Evolutionary conservation across 2,329 filamentous ascomycete genomes (phyloP), one percentile per base, ranked within the genome.

Genomic region (Phaeosphaeriaceae sp.): DNA sequence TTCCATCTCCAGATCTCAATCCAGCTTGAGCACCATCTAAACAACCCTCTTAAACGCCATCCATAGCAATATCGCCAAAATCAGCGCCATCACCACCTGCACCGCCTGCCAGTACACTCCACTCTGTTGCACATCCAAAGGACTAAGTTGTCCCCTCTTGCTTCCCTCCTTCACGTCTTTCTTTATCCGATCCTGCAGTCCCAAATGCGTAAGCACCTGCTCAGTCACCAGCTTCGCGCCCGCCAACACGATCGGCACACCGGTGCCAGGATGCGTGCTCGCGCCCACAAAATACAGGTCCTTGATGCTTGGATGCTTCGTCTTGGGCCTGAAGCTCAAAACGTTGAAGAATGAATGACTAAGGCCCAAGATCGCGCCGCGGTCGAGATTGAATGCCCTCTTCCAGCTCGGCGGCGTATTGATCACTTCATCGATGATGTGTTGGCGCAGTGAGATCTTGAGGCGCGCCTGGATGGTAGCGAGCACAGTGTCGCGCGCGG

Each of bases 291-390:
- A 92, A 70, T 91, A 91, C 22, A 88, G 74, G 2, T 80, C 79
- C 13, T 78, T 63, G 19, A 88, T 78, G 5, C 79, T 81, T 4
- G 77, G 66, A 31, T 88, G 80, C 62, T 80, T 79, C 0, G 87
- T 90, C 42, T 81, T 80, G 0, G 89, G 89, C 1, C 89, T 80
- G 79, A 91, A 91, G 33, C 83, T 83, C 0, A 91, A 81, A 15
- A 91, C 88, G 69, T 91, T 91, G 80, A 91, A 90, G 79, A 93
- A 92, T 27, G 84, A 86, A 77, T 92, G 90, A 19, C 84, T 87
- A 0, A 92, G 79, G 0, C 90, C 90, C 0, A 92, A 82, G 54
- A 92, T 93, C 1, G 89, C 88, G 15, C 90, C 90, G 70, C 88
- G 87, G 76, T 92, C 88, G 27, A 92, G 85, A 71, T 92, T 92